A percentile compares a stretch with the other conserved stretches of the same genome.
Evolutionary conservation across 345 rosid genomes (phyloP).

Genomic region (Iberis pinnata): DNA sequence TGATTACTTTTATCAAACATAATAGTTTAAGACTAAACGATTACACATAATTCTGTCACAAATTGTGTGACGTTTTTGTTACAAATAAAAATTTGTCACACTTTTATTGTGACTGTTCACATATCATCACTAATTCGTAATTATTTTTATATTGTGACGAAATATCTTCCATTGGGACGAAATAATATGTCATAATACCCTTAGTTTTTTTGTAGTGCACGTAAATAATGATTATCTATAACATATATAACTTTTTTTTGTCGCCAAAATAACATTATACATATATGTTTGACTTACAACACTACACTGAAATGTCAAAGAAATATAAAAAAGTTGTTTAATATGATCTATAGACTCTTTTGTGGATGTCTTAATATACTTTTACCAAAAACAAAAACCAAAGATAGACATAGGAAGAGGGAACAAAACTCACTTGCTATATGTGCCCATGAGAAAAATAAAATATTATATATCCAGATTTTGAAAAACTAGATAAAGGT

Average conservation of each 20-base stretch:
- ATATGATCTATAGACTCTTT: slow-evolving; percentile 25
- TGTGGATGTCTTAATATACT: slow-evolving; percentile 20
- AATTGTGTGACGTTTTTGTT: too few species aligned
- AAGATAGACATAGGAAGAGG: not conserved
- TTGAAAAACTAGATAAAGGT: slow-evolving; percentile 38
- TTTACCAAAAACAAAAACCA: not conserved
- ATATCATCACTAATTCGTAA: too few species aligned
- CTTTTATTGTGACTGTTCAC: too few species aligned
- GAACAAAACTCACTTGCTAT: slow-evolving; percentile 42
- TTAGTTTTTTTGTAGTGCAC: too few species aligned
- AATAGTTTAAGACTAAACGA: too few species aligned
- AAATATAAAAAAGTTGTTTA: slow-evolving; percentile 40
- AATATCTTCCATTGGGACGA: too few species aligned
- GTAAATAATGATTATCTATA: too few species aligned
- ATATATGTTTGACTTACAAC: slow-evolving; percentile 18
- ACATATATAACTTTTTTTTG: not conserved
- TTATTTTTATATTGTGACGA: too few species aligned
- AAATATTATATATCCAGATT: slow-evolving; percentile 37
- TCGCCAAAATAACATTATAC: not conserved
- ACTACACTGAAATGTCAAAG: slow-evolving; percentile 43
- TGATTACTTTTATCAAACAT: too few species aligned
- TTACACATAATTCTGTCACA: too few species aligned
- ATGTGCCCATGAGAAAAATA: slow-evolving; percentile 23
- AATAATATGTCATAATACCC: too few species aligned
- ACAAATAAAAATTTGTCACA: too few species aligned